Evolutionary conservation across 202 grass and related monocot species (phyloP).

Genomic region (Hordeum pubiflorum): DNA sequence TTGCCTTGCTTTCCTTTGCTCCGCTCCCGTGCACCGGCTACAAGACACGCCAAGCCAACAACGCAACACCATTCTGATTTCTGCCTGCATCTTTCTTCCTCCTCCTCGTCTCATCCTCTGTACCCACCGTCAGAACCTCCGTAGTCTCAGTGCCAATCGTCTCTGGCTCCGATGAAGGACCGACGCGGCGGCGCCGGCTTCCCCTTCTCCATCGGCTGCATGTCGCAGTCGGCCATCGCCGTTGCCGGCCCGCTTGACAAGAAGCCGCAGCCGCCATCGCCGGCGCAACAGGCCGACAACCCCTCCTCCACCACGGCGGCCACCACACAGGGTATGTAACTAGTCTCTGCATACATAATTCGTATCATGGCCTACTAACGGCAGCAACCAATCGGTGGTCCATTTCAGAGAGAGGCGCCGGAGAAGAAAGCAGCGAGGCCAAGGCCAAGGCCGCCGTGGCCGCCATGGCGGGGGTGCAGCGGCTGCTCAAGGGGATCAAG

Average conservation of each 20-base stretch:
- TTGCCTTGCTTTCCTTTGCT: neutral
- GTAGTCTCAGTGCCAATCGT: neutral
- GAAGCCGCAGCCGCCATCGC: neutral
- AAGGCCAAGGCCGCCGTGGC: constrained; percentile 13
- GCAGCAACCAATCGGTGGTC: neutral
- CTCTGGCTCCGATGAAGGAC: constrained; percentile 43
- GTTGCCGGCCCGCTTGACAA: constrained; percentile 30
- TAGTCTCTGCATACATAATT: too few relatives aligned
- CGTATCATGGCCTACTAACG: neutral
- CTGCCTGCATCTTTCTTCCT: neutral
- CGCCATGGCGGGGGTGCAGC: constrained; percentile 44
- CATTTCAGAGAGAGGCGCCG: neutral
- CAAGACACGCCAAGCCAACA: constrained; percentile 17
- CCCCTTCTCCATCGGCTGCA: constrained; percentile 70
- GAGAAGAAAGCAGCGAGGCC: constrained; percentile 12
- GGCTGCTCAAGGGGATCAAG: constrained; percentile 66
- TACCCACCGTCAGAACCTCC: too few relatives aligned
- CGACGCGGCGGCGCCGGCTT: constrained; percentile 38
- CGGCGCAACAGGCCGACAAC: neutral
- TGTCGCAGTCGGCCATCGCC: constrained; percentile 55
- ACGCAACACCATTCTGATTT: constrained; percentile 1
- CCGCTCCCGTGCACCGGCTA: neutral
- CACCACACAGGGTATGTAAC: constrained; percentile 2
- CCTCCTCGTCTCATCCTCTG: neutral
- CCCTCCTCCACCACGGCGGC: neutral